Percentiles rank a stretch among this genome's conserved stretches.
These are phyloP conservation scores for Colletotrichum karsti DNA, from an alignment of 2,329 filamentous ascomycete species.

Conservation along the genomic window DNA sequence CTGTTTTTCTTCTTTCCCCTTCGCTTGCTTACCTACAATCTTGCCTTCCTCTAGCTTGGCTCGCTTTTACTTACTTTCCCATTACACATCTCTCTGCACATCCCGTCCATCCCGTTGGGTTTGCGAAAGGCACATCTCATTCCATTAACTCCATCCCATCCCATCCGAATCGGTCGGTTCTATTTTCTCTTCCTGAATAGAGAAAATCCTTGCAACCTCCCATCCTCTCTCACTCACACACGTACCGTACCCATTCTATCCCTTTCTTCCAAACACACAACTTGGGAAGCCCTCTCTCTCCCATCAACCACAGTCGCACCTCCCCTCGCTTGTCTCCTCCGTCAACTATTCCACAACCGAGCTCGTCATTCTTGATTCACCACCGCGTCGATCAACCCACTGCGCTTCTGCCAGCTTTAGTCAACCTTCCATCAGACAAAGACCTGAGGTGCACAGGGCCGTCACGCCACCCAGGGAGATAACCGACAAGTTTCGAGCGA, in stretches of 20 bases:
- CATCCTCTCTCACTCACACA: not conserved
- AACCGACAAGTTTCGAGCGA: conserved; percentile 28
- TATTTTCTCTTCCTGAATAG: not conserved
- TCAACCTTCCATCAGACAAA: conserved; percentile 5
- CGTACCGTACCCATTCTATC: not conserved
- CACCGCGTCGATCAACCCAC: not conserved
- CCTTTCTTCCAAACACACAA: not conserved
- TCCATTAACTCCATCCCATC: conserved; percentile 8
- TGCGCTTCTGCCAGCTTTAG: not conserved
- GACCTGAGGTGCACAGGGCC: conserved; percentile 6
- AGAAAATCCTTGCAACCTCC: not conserved
- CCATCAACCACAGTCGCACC: not conserved
- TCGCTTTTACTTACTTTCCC: not conserved
- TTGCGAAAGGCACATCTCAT: not conserved
- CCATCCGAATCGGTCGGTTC: conserved; percentile 11
- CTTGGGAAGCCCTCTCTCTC: not conserved
- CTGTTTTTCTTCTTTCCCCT: conserved; percentile 19
- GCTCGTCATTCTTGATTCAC: not conserved
- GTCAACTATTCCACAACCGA: not conserved
- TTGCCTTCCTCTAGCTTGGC: conserved; percentile 1
- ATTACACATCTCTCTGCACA: not conserved
- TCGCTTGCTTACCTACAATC: conserved; percentile 15
- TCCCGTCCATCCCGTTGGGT: not conserved
- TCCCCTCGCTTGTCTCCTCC: not conserved
- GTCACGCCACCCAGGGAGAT: conserved; percentile 27